phyloP scores from a whole-genome alignment of 306 rosid genomes.

The Castanea mollissima region DNA sequence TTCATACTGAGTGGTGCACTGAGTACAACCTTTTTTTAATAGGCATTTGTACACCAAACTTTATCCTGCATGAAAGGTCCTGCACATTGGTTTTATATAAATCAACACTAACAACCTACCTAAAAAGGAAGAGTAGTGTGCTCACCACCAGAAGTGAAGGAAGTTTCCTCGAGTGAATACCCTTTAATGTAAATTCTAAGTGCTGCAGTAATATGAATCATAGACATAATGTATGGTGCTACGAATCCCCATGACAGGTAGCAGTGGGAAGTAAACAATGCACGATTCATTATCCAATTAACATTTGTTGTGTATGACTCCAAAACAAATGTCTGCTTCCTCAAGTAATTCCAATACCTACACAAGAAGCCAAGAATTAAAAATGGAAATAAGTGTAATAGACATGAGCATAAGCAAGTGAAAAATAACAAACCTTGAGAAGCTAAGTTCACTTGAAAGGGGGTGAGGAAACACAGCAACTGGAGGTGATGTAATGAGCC shows the following conservation, averaged over 20 bases:
- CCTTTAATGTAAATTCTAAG: conserved; percentile 53
- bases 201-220: conserved; percentile 68
- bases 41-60: not conserved
- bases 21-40: no score
- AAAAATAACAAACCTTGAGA: conserved; percentile 68
- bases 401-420: conserved; percentile 6
- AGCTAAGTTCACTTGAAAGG: conserved; percentile 92
- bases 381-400: conserved; percentile 11
- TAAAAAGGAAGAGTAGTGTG: conserved; percentile 39
- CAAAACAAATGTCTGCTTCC: conserved; percentile 97
- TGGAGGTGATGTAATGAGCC: conserved; percentile 90
- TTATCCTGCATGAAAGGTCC: conserved; percentile 18
- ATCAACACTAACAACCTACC: conserved; percentile 40
- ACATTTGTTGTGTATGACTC: conserved; percentile 83
- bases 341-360: conserved; percentile 99
- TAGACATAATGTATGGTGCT: conserved; percentile 72
- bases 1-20: not conserved
- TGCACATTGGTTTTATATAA: conserved; percentile 12
- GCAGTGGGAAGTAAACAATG: conserved; percentile 74
- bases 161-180: conserved; percentile 55
- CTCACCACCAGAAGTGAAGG: conserved; percentile 67
- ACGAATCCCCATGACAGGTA: conserved; percentile 96
- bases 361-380: conserved; percentile 24
- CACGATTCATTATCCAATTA: conserved; percentile 92
- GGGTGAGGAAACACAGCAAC: conserved; percentile 99